Conservation (phyloP, 108 stramenopile species). For the Nitzschia sp. region DNA sequence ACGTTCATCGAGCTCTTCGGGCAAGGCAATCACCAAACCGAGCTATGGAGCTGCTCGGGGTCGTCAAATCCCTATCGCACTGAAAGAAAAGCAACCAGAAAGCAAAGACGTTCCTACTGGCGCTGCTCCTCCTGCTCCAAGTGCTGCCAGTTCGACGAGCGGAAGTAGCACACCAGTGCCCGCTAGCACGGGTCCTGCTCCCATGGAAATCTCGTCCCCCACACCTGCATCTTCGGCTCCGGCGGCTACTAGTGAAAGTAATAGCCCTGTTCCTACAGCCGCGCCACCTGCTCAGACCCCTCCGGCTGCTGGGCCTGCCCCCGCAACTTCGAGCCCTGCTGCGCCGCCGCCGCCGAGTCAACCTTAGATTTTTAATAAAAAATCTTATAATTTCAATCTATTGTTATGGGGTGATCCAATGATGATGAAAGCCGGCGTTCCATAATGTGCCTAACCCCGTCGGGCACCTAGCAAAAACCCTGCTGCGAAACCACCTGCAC, state of each 20-base stretch:
- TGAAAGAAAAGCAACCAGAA: slow-evolving; percentile 28
- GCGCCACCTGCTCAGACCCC: neutral
- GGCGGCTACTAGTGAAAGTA: neutral
- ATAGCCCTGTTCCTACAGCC: neutral
- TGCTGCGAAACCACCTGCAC: slow-evolving; percentile 81
- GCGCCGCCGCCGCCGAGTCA: neutral
- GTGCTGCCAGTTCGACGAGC: too few species aligned
- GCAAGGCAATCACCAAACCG: slow-evolving; percentile 19
- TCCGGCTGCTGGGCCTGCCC: neutral
- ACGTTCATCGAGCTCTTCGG: neutral
- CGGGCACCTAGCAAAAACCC: slow-evolving; percentile 87
- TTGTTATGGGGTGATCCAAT: too few species aligned
- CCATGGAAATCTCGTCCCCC: slow-evolving; percentile 6
- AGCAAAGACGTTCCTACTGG: neutral
- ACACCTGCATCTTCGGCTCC: neutral
- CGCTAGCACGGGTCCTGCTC: neutral
- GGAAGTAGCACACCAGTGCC: neutral
- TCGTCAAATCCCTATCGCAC: slow-evolving; percentile 47
- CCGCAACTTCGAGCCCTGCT: neutral
- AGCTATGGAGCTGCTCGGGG: slow-evolving; percentile 60
- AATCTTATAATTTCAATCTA: too few species aligned
- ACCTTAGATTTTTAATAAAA: too few species aligned
- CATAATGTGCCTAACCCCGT: too few species aligned
- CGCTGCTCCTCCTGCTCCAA: neutral
- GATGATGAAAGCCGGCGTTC: too few species aligned